Evolutionary conservation across 2,329 filamentous ascomycete species (phyloP), one percentile per base, ranked within the genome.

Genomic region (Sporothrix dimorphospora): DNA sequence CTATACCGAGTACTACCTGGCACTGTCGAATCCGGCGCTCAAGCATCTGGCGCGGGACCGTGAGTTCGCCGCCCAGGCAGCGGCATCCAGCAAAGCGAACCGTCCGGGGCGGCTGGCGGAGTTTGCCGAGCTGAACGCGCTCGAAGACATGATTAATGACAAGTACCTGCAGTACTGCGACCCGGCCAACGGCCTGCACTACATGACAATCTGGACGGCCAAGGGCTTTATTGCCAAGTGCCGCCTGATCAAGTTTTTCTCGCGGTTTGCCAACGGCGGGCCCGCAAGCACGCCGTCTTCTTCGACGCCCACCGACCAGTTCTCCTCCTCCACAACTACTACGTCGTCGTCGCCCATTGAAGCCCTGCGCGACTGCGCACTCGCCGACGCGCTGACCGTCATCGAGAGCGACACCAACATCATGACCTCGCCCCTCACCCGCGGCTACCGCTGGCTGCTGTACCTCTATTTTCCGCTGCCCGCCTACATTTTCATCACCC

Each of bases 161-260:
- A 79, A 80, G n/a, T 86, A 86, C 72, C 79, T 89, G 38, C 75
- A 75, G 4, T 79, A 76, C 40, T 85, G 83, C 69, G 79, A 85
- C 59, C 71, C 76, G 0, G 78, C 79, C 0, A 82, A 80, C 57
- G 79, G 82, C 0, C 72, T 84, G 0, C 83, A 85, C n/a, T 81
- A 78, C 68, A 80, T 84, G 76, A 80, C 82, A 0, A 75, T 82
- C 0, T 82, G 82, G 80, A 80, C 76, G 0, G 76, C 80, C 1
- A 75, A 86, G 12, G 78, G 75, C 0, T 79, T 81, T 5, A 71
- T 91, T 3, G 84, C 87, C 0, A 88, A 84, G 75, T 78, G 73
- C 61, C 83, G 81, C 1, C 82, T 91, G 0, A 72, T 89, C 67
- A 84, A 88, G 66, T 79, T 85, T 71, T 69, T 30, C 27, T 70